phyloP scores from a whole-genome alignment of 2,329 filamentous ascomycete genomes.

The Clarireedia homoeocarpa region DNA sequence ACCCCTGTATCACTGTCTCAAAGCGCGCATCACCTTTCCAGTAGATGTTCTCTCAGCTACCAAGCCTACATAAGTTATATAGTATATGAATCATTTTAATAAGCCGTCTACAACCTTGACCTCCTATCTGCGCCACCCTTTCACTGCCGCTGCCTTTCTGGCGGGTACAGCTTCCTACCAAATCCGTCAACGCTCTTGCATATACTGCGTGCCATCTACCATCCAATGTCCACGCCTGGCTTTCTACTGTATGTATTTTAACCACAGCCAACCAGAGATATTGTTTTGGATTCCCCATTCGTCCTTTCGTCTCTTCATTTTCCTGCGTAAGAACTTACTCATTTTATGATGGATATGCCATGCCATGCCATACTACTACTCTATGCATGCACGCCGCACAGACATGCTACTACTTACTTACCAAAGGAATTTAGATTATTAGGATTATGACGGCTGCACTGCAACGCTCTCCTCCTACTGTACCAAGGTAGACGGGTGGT shows the following conservation, averaged over 20 bases:
- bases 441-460: constrained; percentile 3
- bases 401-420: not conserved
- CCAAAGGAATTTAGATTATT: not conserved
- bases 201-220: not conserved
- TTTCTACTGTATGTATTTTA: not conserved
- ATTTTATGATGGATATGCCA: not conserved
- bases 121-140: not conserved
- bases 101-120: not conserved
- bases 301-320: not conserved
- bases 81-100: not conserved
- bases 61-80: not conserved
- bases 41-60: no score
- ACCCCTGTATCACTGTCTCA: not conserved
- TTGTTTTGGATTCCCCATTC: not conserved
- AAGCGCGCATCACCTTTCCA: no score
- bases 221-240: not conserved
- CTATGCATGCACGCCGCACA: not conserved
- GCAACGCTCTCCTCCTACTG: not conserved
- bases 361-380: not conserved
- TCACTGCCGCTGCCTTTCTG: not conserved
- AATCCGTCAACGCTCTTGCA: constrained; percentile 5
- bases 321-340: not conserved
- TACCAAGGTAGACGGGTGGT: not conserved
- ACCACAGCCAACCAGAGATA: not conserved
- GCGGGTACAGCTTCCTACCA: not conserved